These are phyloP conservation scores for Mycena vitilis DNA, from an alignment of 768 basidiomycete genomes.

Conservation along the genomic window DNA sequence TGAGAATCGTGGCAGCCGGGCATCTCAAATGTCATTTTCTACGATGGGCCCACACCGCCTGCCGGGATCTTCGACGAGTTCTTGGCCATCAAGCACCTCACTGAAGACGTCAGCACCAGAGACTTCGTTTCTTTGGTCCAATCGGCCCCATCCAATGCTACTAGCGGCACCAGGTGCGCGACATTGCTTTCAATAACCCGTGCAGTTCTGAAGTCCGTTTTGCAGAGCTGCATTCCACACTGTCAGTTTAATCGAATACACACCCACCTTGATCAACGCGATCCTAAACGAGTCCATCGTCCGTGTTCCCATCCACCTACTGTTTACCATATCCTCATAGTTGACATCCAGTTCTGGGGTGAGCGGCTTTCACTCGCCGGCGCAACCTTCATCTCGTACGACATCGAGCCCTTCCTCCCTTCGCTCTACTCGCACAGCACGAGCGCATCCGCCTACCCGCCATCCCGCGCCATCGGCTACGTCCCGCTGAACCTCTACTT, in stretches of 20 bases:
- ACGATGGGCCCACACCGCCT: slow-evolving; percentile 65
- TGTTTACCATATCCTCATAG: no score
- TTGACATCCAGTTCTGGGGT: slow-evolving; percentile 58
- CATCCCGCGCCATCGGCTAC: slow-evolving; percentile 39
- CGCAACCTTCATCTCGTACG: slow-evolving; percentile 56
- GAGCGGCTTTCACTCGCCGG: slow-evolving; percentile 42
- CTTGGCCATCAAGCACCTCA: slow-evolving; percentile 54
- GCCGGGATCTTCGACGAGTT: slow-evolving; percentile 64
- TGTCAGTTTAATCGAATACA: slow-evolving; percentile 52
- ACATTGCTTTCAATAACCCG: no score
- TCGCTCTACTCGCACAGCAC: slow-evolving; percentile 51
- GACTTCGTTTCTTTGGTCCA: slow-evolving; percentile 56
- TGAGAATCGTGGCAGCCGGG: slow-evolving; percentile 33
- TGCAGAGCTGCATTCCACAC: slow-evolving; percentile 54
- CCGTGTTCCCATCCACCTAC: slow-evolving; percentile 19
- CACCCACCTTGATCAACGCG: slow-evolving; percentile 50
- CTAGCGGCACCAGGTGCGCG: slow-evolving; percentile 41
- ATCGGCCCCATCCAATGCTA: slow-evolving; percentile 49
- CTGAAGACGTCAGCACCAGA: slow-evolving; percentile 52
- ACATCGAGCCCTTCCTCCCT: slow-evolving; percentile 64
- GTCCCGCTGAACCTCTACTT: slow-evolving; percentile 45
- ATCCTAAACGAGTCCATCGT: slow-evolving; percentile 58
- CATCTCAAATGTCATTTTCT: slow-evolving; percentile 60
- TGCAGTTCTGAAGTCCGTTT: slow-evolving; percentile 16
- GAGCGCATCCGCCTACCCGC: slow-evolving; percentile 59